These are phyloP conservation scores for Symbiodinium pilosum DNA, from an alignment of 73 alveolate genomes.

Conservation along the genomic window DNA sequence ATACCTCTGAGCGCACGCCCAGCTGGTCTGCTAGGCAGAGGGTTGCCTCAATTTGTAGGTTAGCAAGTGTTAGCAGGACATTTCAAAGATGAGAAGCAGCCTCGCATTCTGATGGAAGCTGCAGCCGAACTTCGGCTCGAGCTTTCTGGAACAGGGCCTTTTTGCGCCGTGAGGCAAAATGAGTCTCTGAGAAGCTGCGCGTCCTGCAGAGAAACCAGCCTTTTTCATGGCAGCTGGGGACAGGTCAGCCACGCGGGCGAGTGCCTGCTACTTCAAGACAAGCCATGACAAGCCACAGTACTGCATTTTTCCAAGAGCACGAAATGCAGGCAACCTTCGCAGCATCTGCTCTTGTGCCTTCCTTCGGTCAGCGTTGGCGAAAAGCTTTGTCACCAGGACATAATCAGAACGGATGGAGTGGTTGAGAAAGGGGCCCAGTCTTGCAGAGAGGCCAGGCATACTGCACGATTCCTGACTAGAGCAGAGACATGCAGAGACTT, in stretches of 20 bases:
- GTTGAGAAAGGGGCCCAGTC: constrained; percentile 32
- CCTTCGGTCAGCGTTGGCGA: not conserved
- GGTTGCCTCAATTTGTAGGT: too few species aligned
- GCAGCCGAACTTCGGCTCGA: constrained; percentile 67
- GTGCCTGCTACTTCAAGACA: not conserved
- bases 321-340: constrained; percentile 16
- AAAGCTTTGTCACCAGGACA: too few species aligned
- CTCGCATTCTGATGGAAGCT: constrained; percentile 26
- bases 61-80: too few species aligned
- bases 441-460: constrained; percentile 63
- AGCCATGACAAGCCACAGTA: too few species aligned
- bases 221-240: constrained; percentile 56
- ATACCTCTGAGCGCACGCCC: constrained; percentile 46
- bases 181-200: not conserved
- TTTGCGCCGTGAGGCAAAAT: not conserved
- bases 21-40: constrained; percentile 50
- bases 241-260: constrained; percentile 14
- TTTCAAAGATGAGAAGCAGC: too few species aligned
- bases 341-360: constrained; percentile 66
- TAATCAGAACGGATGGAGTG: too few species aligned
- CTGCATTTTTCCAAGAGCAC: too few species aligned
- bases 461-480: constrained; percentile 79
- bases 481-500: too few species aligned
- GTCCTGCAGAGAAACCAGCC: not conserved
- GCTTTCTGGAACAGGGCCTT: constrained; percentile 72